These are phyloP conservation scores for Diplotaxis tenuifolia DNA, from an alignment of 345 rosid species.

Conservation along the genomic window DNA sequence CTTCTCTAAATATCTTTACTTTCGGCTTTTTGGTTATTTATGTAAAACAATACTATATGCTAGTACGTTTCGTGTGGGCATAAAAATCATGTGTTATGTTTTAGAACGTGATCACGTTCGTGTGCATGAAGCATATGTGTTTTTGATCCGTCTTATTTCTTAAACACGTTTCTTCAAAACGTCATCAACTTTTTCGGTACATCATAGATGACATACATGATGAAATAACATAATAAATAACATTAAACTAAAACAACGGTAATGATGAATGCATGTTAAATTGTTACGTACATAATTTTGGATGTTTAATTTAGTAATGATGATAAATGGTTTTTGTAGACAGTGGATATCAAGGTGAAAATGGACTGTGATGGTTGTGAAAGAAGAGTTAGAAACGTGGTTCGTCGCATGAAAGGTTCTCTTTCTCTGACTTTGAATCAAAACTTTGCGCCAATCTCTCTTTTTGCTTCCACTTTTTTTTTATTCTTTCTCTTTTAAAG, in stretches of 20 bases:
- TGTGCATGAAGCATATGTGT: not conserved
- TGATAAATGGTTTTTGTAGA: constrained; percentile 41
- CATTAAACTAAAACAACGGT: not conserved
- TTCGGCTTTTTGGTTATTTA: not conserved
- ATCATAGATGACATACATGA: not conserved
- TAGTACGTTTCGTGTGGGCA: too few relatives aligned
- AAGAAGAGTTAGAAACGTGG: constrained; percentile 77
- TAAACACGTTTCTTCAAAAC: not conserved
- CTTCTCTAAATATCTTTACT: not conserved
- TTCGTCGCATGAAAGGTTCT: constrained; percentile 72
- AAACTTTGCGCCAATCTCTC: constrained; percentile 23
- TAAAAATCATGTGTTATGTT: constrained; percentile 1
- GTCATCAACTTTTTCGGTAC: not conserved
- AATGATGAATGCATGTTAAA: not conserved
- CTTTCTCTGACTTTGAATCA: constrained; percentile 25
- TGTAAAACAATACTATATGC: too few relatives aligned
- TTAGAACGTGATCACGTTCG: not conserved
- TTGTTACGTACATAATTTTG: not conserved
- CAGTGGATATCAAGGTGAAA: constrained; percentile 93
- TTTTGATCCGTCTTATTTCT: too few relatives aligned
- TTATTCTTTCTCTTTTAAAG: constrained; percentile 26
- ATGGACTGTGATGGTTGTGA: constrained; percentile 99
- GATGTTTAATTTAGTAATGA: constrained; percentile 2
- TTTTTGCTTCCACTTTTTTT: constrained; percentile 20
- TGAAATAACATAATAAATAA: not conserved